Base-by-base conservation (phyloP, 2,329 filamentous ascomycete genomes). In the Claviceps quebecensis region DNA sequence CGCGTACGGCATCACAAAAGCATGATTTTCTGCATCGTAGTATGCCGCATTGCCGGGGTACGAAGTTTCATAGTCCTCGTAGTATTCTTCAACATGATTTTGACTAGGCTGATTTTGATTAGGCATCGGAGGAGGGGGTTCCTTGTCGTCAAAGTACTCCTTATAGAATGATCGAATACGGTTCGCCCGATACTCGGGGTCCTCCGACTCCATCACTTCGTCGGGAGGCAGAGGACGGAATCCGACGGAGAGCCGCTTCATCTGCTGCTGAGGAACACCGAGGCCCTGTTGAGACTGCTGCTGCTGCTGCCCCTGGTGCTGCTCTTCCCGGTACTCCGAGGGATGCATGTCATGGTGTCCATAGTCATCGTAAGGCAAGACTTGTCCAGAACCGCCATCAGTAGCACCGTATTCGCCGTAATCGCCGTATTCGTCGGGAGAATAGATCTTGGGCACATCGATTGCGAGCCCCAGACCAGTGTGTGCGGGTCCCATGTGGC, bases 131-230 rank as follows among this genome's bases (percentile, higher is more conserved):
- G 71, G 72, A n/a, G 67, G 60, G 5, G 64, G 58, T 43, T 68
- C 66, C 63, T 81, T 86, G 43, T 96, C 91, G 58, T 97, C 93
- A 60, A 98, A 98, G 71, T 98, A 98, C 65, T 98, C 93, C 72
- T 96, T 96, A 74, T 98, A 98, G 73, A 98, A 98, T 4, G 93
- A 98, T 65, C 93, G 81, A 58, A 98, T 98, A 53, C 93, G 83
- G 72, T 96, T 97, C 56, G 93, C 93, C 61, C 93, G 82, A 62
- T 91, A 83, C 67, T 97, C 93, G 0, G 93, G 89, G 64, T 96
- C 91, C 63, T 97, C 93, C 3, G 83, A 80, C 44, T 84, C 80
- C 34, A 74, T 76, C 51, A 87, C 81, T 56, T 95, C 86, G 61
- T 90, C 83, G 38, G 89, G 87, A 5, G 93, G 93, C 55, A 98